Evolutionary conservation across 2,329 filamentous ascomycete genomes (phyloP), one percentile per base, ranked within the genome.

Genomic region (Chalara sp.): DNA sequence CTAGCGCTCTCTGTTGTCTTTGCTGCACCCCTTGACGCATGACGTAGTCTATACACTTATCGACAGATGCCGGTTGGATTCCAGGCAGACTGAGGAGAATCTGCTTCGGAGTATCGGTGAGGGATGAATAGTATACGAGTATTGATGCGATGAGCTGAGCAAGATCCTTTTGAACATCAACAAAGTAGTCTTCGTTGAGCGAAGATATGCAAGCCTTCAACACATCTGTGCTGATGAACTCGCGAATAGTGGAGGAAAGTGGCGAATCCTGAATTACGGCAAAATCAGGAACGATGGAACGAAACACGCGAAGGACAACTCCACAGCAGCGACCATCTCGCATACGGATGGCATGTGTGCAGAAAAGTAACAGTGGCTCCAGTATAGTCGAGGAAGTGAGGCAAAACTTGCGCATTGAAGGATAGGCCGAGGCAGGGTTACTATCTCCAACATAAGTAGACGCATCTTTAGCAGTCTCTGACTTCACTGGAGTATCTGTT

Each of bases 121-220:
- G 68, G 0, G 80, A 73, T 10, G 81, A 80, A 65, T 96, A 96
- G 54, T 87, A 79, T 6, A 86, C 78, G 60, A 96, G 76, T 54
- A 97, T 93, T 4, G 84, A 80, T 0, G 91, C 91, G 55, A 99
- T 96, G 37, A 97, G 76, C 28, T 84, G 80, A 1, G 90, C 92
- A 28, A 99, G 77, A 47, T 99, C 91, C 65, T 91, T 92, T 63
- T 99, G 93, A 55, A 95, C 81, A 59, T 99, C 93, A 33, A 96
- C 91, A 68, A 97, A 99, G 68, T 97, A 96, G 0, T 89, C 85
- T 59, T 99, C 93, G 69, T 97, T 88, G 47, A 99, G 81, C 2
- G 88, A 95, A 1, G 85, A 88, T 65, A 96, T 88, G 62, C 87
- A 92, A 0, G 90, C 89, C 71, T 91, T 89, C 46, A 99, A 79